phyloP scores from a whole-genome alignment of 2,329 filamentous ascomycete genomes.

The Colletotrichum lindemuthianum region DNA sequence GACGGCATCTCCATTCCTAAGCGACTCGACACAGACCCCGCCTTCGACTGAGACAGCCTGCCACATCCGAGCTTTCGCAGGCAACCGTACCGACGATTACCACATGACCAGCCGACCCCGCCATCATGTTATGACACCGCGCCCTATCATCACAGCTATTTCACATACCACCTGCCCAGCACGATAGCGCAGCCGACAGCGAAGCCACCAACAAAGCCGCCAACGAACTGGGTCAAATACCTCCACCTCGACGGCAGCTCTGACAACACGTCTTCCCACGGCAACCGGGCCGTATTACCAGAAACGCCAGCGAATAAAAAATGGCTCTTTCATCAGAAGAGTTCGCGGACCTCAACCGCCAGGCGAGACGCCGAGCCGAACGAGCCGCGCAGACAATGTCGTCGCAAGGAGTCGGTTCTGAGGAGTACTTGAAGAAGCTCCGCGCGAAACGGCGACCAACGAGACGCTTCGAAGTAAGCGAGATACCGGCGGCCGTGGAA shows the following conservation, averaged over 20 bases:
- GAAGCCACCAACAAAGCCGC: no score
- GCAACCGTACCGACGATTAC: neutral
- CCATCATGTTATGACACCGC: neutral
- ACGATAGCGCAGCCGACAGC: no score
- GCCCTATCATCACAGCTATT: neutral
- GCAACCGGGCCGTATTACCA: neutral
- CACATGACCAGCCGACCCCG: neutral
- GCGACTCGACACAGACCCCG: neutral
- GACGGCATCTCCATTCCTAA: constrained; percentile 1
- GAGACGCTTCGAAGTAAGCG: constrained; percentile 15
- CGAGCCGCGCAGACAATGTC: constrained; percentile 31
- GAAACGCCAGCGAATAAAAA: neutral
- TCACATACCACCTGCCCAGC: neutral
- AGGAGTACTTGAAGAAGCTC: constrained; percentile 24
- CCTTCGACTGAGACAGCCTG: constrained; percentile 21
- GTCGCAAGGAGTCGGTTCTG: constrained; percentile 24
- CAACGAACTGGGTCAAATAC: no score
- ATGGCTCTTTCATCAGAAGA: constrained; percentile 28
- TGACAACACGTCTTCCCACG: neutral
- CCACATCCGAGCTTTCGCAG: constrained; percentile 1
- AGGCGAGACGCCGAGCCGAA: constrained; percentile 28
- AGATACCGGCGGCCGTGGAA: constrained; percentile 26
- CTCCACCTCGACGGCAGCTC: no score
- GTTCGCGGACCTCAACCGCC: constrained; percentile 21
- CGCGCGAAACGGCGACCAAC: constrained; percentile 25